Conservation (phyloP, 2,329 filamentous ascomycete species). For the Fusarium nanum region DNA sequence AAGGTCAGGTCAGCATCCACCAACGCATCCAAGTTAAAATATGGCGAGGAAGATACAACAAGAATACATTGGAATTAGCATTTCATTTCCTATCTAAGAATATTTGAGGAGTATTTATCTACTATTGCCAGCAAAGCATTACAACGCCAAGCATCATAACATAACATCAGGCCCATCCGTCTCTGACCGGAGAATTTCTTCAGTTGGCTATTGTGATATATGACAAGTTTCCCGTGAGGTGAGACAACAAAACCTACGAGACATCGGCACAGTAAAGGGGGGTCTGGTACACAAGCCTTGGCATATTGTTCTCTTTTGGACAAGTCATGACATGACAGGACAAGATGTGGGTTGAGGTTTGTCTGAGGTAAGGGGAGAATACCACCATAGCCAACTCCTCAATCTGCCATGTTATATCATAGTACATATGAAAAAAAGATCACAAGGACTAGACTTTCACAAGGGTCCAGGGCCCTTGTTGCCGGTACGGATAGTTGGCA, state of each 20-base stretch:
- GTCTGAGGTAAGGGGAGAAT: not conserved
- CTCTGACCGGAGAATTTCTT: constrained; percentile 7
- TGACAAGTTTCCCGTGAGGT: constrained; percentile 5
- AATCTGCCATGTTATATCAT: not conserved
- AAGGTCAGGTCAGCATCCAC: constrained; percentile 34
- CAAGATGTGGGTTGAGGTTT: not conserved
- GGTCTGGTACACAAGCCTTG: constrained; percentile 6
- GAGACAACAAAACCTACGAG: not conserved
- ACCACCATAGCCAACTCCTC: not conserved
- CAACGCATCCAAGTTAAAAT: constrained; percentile 12
- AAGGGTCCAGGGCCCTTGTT: constrained; percentile 10
- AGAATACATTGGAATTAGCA: not conserved
- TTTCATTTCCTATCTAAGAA: not conserved
- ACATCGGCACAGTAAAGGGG: not conserved
- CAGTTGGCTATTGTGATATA: constrained; percentile 14
- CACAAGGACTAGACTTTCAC: constrained; percentile 11
- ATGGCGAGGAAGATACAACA: not conserved
- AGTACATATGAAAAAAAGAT: not conserved
- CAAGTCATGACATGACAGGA: not conserved
- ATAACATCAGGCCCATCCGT: too few relatives aligned
- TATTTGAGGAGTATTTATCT: not conserved
- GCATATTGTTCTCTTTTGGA: constrained; percentile 9
- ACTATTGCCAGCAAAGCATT: too few relatives aligned
- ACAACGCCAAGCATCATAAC: not conserved
- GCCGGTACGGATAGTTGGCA: constrained; percentile 12